Evolutionary conservation across 345 rosid species (phyloP), one percentile per base, ranked within the genome.

Genomic region (Lepidium africanum): DNA sequence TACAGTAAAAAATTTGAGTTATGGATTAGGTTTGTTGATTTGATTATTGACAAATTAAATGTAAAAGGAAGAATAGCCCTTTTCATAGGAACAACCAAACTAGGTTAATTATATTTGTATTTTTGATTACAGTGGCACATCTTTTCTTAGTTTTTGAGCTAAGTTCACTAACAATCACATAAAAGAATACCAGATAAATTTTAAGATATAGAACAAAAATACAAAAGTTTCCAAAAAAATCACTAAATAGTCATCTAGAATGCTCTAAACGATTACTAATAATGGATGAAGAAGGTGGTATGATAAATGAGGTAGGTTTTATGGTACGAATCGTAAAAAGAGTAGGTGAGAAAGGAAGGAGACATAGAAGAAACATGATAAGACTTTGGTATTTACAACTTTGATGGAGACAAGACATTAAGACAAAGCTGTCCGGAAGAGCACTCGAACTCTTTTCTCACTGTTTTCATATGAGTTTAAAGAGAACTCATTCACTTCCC

Each of bases 331-430:
- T 63, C 70, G 70, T 63, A 72, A 46, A 56, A 30, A 19, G 6
- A 56, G 65, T 56, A 56, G 70, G 47, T 64, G 76, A 56, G 65
- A 70, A 30, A 30, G 33, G 33, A 30, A 30, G 33, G 33, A 72
- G 71, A 72, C 76, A 72, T 4, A 46, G 38, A 56, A 64, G 37
- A 72, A 64, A 72, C 76, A 72, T 56, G 76, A 64, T 47, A 64
- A 39, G 70, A 72, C 70, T 64, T 72, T 3, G 65, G 51, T 38
- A 54, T 63, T 25, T 43, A 54, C 75, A 62, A 35, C 9, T 5
- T 42, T 12, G 76, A 63, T 32, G 59, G 38, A 72, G 76, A 64
- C 71, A 72, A 39, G 43, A 48, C 59, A 56, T 13, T 15, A 63
- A 71, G 40, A 5, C 56, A 63, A 36, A 54, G 63, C 57, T 71